Evolutionary conservation across 2,329 filamentous ascomycete species (phyloP).

Genomic region (Blastomyces gilchristii): DNA sequence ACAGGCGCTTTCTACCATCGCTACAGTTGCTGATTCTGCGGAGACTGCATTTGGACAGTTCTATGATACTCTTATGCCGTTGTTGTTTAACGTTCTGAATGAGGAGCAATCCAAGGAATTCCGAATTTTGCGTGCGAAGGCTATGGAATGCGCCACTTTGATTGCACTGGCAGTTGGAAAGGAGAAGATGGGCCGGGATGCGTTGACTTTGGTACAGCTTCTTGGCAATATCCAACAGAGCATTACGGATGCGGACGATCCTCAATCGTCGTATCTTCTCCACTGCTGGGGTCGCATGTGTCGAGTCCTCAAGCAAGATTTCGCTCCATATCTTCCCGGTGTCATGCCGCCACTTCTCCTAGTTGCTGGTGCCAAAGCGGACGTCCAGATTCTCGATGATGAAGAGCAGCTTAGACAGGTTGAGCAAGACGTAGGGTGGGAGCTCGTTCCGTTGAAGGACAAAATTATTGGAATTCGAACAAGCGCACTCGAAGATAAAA

Average conservation of each 20-base stretch:
- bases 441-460: constrained; percentile 89
- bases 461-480: constrained; percentile 99
- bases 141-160: constrained; percentile 96
- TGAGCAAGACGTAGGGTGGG: constrained; percentile 94
- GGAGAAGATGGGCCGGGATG: constrained; percentile 79
- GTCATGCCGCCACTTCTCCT: constrained; percentile 92
- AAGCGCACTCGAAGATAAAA: constrained; percentile 93
- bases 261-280: constrained; percentile 91
- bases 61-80: constrained; percentile 90
- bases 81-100: constrained; percentile 79
- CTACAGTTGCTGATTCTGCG: constrained; percentile 96
- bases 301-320: constrained; percentile 79
- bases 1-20: constrained; percentile 93
- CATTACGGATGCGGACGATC: constrained; percentile 85
- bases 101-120: constrained; percentile 91
- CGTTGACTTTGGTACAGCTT: constrained; percentile 74
- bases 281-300: constrained; percentile 99
- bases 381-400: constrained; percentile 91
- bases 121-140: constrained; percentile 82
- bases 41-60: constrained; percentile 92
- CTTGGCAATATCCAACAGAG: constrained; percentile 76
- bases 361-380: constrained; percentile 86
- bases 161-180: constrained; percentile 91
- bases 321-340: constrained; percentile 80
- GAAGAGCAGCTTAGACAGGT: constrained; percentile 89